Evolutionary conservation across 1,139 yeast genomes (phyloP).

Genomic region (Geotrichum carabidarum): DNA sequence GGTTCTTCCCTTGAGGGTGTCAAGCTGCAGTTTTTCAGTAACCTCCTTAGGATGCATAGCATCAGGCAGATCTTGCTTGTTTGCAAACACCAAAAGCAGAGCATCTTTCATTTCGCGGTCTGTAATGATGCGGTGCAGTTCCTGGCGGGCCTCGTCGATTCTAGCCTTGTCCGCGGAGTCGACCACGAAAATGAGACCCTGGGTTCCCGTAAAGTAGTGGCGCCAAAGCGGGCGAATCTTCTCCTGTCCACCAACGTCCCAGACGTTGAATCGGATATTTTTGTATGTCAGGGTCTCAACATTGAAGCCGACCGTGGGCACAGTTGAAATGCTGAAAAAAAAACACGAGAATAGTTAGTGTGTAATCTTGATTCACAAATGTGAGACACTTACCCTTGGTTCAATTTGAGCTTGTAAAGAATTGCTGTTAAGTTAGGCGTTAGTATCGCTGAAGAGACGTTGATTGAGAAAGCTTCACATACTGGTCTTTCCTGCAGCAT

Average conservation of each 20-base stretch:
- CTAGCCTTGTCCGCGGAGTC: conserved; percentile 73
- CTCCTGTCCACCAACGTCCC: conserved; percentile 98
- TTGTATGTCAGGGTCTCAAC: conserved; percentile 88
- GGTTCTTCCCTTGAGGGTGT: conserved; percentile 79
- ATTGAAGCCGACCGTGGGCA: conserved; percentile 92
- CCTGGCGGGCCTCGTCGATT: conserved; percentile 72
- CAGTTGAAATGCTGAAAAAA: conserved; percentile 57
- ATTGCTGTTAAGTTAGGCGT: conserved; percentile 39
- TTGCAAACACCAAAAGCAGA: conserved; percentile 76
- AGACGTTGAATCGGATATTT: conserved; percentile 83
- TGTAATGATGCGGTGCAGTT: conserved; percentile 66
- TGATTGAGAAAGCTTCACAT: conserved; percentile 26
- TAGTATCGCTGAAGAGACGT: background rate
- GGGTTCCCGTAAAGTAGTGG: conserved; percentile 89
- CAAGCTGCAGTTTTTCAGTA: conserved; percentile 77
- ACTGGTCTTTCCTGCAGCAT: conserved; percentile 89
- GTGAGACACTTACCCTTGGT: conserved; percentile 45
- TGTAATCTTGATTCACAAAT: background rate
- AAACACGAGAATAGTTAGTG: background rate
- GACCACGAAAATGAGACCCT: conserved; percentile 87
- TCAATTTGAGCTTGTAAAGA: conserved; percentile 65
- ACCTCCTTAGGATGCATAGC: conserved; percentile 90
- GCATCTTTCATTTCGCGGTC: conserved; percentile 81
- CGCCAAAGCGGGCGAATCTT: conserved; percentile 89
- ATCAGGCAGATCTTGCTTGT: conserved; percentile 84